Conservation (phyloP, 352 stramenopile genomes). For the Phytophthora hibernalis region DNA sequence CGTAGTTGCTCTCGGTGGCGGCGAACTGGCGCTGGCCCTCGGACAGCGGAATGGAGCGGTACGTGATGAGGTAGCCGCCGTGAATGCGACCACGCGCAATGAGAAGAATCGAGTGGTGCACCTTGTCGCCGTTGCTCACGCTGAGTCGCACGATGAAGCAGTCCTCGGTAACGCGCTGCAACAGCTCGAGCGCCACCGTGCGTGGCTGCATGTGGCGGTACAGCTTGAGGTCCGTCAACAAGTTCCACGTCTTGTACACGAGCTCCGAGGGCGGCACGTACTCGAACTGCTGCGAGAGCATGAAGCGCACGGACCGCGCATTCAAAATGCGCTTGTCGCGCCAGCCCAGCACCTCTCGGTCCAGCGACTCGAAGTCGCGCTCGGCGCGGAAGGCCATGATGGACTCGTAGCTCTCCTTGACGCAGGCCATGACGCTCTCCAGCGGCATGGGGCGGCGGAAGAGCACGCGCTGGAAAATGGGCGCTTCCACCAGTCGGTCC, state of each 20-base stretch:
- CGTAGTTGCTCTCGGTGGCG: conserved; percentile 57
- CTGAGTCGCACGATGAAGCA: conserved; percentile 65
- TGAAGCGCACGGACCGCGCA: conserved; percentile 57
- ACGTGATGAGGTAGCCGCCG: conserved; percentile 69
- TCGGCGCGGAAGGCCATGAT: conserved; percentile 67
- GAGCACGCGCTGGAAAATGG: conserved; percentile 66
- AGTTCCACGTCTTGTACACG: conserved; percentile 73
- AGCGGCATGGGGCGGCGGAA: conserved; percentile 45
- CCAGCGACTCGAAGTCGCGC: conserved; percentile 50
- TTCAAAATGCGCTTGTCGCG: conserved; percentile 52
- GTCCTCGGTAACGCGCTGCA: conserved; percentile 68
- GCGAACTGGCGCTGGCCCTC: conserved; percentile 50
- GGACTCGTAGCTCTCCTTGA: conserved; percentile 62
- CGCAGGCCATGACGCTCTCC: conserved; percentile 49
- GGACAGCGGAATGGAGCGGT: conserved; percentile 67
- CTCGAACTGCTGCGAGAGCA: conserved; percentile 64
- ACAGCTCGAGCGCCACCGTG: conserved; percentile 54
- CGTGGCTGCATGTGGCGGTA: conserved; percentile 71
- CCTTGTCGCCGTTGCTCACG: conserved; percentile 44
- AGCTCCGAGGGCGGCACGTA: conserved; percentile 53
- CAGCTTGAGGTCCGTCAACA: conserved; percentile 58
- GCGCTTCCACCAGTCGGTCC: conserved; percentile 24
- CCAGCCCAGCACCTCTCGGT: conserved; percentile 64
- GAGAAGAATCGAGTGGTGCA: conserved; percentile 62
- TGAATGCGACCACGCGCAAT: conserved; percentile 71